These are phyloP conservation scores for Crucibulum laeve DNA, from an alignment of 768 basidiomycete genomes.

Conservation along the genomic window DNA sequence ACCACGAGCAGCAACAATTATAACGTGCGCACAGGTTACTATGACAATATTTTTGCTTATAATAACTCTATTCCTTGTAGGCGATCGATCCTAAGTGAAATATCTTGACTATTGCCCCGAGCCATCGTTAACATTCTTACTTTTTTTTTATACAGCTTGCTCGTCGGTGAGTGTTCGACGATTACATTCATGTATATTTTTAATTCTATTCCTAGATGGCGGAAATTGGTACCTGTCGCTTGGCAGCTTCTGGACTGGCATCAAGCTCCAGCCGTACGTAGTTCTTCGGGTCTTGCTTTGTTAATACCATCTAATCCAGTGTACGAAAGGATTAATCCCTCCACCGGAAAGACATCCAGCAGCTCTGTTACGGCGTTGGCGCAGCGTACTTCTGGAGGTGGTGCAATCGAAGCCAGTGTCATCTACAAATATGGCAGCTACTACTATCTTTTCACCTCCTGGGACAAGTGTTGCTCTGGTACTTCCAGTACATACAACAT, in stretches of 20 bases:
- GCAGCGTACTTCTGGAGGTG: conserved; percentile 34
- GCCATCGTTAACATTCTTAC: not conserved
- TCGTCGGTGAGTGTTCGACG: conserved; percentile 18
- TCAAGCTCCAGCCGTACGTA: conserved; percentile 31
- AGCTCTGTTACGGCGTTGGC: conserved; percentile 37
- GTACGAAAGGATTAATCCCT: conserved; percentile 24
- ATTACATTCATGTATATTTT: not conserved
- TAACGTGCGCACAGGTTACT: conserved; percentile 24
- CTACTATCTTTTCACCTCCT: conserved; percentile 53
- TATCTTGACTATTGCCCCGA: not conserved
- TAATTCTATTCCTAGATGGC: conserved; percentile 21
- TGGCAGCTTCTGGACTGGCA: conserved; percentile 55
- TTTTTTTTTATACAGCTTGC: conserved; percentile 14
- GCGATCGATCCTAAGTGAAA: conserved; percentile 53
- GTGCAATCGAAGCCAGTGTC: conserved; percentile 45
- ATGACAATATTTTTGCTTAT: not conserved
- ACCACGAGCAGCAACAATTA: conserved; percentile 33
- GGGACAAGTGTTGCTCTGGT: conserved; percentile 50
- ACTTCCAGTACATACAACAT: conserved; percentile 57
- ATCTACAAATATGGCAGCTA: conserved; percentile 39
- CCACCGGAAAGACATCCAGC: conserved; percentile 37
- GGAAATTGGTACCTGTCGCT: conserved; percentile 45
- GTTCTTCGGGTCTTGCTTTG: not conserved
- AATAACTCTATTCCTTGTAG: conserved; percentile 21
- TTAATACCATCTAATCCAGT: not conserved